Base-by-base conservation (phyloP, 208 protist species). In the Vickermania spadyakhi region DNA sequence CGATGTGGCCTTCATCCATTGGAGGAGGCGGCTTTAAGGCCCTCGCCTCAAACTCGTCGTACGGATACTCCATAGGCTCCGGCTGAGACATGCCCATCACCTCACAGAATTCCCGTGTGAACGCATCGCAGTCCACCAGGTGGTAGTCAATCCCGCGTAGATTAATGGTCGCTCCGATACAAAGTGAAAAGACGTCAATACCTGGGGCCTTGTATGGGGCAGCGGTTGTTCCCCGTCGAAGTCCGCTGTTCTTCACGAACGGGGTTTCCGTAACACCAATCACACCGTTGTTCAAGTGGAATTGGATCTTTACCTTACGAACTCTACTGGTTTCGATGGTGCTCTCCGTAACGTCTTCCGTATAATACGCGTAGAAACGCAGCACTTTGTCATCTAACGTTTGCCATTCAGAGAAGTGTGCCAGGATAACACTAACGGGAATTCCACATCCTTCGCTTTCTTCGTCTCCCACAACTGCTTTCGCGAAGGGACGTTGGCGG, bases 281-380 rank as follows among this genome's bases (percentile, higher is more conserved):
- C 45, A 96, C 95, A 58, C 96, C 96, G 67, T 99, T 96, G 36
- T 81, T 71, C 13, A 99, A 83, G 63, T 91, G 98, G 60, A 91
- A 98, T 58, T 93, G 73, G 14, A 99, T 77, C 57, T 83, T 86
- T 55, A 96, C 89, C 58, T 91, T 93, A 56, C 95, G 84, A 42
- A 98, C 77, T 52, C 97, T 86, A 30, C 60, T 70, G 27, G 68
- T 69, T 72, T 99, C 97, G 0, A 89, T 36, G 1, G 60, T 65
- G 55, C 82, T 95, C 66, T 98, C 95, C 53, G 87, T 70, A 25
- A 99, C 93, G 3, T 78, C 66, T 75, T 98, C 96, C 28, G 86
- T 72, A 73, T 98, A 98, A 72, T 94, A 99, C 26, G 74, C 94
- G 62, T 95, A 96, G 70, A 98, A 99, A 52, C 95, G 83, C 25